Conservation (phyloP, 108 stramenopile genomes). For the Thalassiosira profunda region DNA sequence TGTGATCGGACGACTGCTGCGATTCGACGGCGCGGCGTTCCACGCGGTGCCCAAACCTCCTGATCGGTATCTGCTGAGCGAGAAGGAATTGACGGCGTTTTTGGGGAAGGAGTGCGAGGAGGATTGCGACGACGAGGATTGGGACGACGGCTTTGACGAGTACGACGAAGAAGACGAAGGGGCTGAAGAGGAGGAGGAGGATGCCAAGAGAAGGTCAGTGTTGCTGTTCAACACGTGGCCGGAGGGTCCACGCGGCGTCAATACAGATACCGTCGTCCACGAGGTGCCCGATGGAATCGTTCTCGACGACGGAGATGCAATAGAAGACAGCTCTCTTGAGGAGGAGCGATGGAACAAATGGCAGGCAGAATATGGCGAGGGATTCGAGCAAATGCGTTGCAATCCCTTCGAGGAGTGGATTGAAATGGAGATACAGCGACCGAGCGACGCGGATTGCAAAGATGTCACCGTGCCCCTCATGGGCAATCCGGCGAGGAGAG, state of each 20-base stretch:
- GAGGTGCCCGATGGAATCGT: constrained; percentile 52
- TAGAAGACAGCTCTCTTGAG: constrained; percentile 21
- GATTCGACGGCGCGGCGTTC: constrained; percentile 65
- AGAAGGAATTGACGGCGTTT: constrained; percentile 17
- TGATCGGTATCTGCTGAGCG: constrained; percentile 52
- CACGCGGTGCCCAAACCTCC: constrained; percentile 70
- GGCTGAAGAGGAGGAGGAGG: constrained; percentile 33
- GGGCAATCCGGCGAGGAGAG: constrained; percentile 16
- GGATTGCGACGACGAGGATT: constrained; percentile 43
- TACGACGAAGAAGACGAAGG: constrained; percentile 36
- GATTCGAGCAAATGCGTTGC: constrained; percentile 24
- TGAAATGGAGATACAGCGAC: too few species aligned
- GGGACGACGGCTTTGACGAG: constrained; percentile 22
- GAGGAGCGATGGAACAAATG: constrained; percentile 16
- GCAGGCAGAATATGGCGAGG: constrained; percentile 35
- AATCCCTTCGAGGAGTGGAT: constrained; percentile 37
- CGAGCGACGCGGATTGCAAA: too few species aligned
- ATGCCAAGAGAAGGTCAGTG: constrained; percentile 39
- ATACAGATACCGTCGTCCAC: constrained; percentile 26
- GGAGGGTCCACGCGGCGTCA: constrained; percentile 40
- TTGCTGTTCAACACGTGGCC: constrained; percentile 61
- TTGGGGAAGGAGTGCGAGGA: constrained; percentile 31
- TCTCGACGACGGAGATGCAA: constrained; percentile 23
- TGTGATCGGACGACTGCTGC: constrained; percentile 52
- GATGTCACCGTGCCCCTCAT: constrained; percentile 9